These are phyloP conservation scores for Fragaria ananassa DNA, from an alignment of 306 rosid genomes.

Conservation along the genomic window DNA sequence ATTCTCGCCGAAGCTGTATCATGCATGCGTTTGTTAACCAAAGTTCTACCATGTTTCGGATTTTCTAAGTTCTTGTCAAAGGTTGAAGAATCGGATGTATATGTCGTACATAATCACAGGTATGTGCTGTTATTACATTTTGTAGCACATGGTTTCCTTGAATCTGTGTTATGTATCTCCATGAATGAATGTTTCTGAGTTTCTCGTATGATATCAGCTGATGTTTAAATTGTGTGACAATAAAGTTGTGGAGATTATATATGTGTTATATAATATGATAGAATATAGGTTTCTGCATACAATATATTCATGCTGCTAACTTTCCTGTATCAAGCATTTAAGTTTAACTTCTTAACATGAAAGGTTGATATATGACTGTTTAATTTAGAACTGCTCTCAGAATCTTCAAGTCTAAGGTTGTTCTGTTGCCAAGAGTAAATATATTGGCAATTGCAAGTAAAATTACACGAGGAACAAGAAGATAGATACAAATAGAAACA, in stretches of 20 bases:
- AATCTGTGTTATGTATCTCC: background rate
- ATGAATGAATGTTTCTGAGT: background rate
- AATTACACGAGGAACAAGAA: background rate
- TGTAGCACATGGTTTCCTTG: background rate
- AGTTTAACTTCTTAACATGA: background rate
- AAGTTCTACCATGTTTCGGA: background rate
- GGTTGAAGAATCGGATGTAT: background rate
- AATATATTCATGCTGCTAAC: background rate
- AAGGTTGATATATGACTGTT: background rate
- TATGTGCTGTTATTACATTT: background rate
- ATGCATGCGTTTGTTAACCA: background rate
- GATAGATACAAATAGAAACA: conserved; percentile 1
- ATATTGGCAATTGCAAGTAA: background rate
- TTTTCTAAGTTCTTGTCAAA: background rate
- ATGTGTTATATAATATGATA: background rate
- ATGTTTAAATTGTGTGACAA: background rate
- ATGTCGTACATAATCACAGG: background rate
- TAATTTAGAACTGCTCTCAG: background rate
- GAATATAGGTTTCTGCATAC: background rate
- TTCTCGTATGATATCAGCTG: background rate
- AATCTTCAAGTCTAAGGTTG: background rate
- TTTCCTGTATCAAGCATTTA: background rate
- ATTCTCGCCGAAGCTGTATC: background rate
- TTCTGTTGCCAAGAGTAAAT: background rate
- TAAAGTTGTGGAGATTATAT: background rate